Evolutionary conservation across 2,329 filamentous ascomycete genomes (phyloP).

Genomic region (Lachnellula suecica): DNA sequence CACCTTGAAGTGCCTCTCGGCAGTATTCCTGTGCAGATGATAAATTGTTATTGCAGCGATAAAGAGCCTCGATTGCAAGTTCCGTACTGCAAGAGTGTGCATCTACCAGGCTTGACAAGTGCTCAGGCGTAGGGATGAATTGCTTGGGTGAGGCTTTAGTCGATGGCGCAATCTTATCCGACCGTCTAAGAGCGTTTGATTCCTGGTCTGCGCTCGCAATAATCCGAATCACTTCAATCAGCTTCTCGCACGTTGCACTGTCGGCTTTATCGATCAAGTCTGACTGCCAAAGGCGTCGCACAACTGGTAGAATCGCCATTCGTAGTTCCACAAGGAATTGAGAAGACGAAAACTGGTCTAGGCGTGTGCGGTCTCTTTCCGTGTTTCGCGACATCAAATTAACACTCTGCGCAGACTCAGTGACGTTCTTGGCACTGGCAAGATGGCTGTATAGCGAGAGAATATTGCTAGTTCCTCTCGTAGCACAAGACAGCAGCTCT

Average conservation of each 20-base stretch:
- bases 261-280: constrained; percentile 78
- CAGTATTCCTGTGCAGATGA: constrained; percentile 72
- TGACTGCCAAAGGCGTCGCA: constrained; percentile 82
- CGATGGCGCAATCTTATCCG: constrained; percentile 53
- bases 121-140: constrained; percentile 51
- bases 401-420: constrained; percentile 68
- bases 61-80: constrained; percentile 76
- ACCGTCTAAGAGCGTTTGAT: constrained; percentile 57
- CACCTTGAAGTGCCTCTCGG: constrained; percentile 55
- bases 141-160: constrained; percentile 39
- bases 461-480: constrained; percentile 73
- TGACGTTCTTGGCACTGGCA: constrained; percentile 74
- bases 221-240: constrained; percentile 80
- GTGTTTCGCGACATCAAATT: constrained; percentile 48
- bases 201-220: constrained; percentile 80
- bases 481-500: constrained; percentile 41
- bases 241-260: constrained; percentile 70
- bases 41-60: constrained; percentile 71
- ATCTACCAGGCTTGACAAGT: constrained; percentile 38
- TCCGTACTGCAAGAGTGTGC: constrained; percentile 51
- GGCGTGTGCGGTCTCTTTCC: constrained; percentile 54
- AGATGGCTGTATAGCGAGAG: constrained; percentile 78
- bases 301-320: constrained; percentile 72
- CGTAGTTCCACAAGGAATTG: constrained; percentile 89
- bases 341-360: constrained; percentile 62